These are phyloP conservation scores for Datura wrightii DNA, from an alignment of 257 asterid species.

Conservation along the genomic window DNA sequence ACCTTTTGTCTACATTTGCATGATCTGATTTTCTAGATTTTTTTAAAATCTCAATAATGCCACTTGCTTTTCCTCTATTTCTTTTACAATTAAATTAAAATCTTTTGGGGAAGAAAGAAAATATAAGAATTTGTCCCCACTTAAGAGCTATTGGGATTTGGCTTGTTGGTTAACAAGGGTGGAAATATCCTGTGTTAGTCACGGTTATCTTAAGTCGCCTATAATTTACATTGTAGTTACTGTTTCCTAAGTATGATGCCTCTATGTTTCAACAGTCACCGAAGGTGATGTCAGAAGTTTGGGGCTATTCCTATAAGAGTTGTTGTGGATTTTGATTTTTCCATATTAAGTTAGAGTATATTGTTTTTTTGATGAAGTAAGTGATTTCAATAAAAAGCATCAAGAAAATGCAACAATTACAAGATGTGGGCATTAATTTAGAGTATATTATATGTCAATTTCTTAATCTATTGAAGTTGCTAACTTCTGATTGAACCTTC, in stretches of 20 bases:
- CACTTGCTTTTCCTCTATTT: conserved; percentile 6
- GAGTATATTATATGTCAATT: neutral
- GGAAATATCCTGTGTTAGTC: neutral
- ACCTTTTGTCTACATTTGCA: neutral
- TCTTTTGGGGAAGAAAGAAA: neutral
- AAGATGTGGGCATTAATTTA: neutral
- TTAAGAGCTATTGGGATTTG: neutral
- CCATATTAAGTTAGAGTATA: neutral
- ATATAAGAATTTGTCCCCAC: neutral
- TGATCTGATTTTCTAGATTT: conserved; percentile 7
- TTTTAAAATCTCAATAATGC: neutral
- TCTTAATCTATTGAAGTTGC: neutral
- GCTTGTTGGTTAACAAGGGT: neutral
- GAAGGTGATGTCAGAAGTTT: neutral
- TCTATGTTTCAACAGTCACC: conserved; percentile 8
- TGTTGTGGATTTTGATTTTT: neutral
- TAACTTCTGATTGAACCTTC: neutral
- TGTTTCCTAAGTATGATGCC: neutral
- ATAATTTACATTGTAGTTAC: neutral
- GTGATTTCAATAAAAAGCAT: too few species aligned
- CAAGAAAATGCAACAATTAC: neutral
- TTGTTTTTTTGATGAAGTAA: neutral
- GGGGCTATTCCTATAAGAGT: neutral
- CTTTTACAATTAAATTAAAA: neutral
- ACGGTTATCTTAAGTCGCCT: neutral